Evolutionary conservation across 2,329 filamentous ascomycete genomes (phyloP).

Genomic region (Lecanicillium sp.): DNA sequence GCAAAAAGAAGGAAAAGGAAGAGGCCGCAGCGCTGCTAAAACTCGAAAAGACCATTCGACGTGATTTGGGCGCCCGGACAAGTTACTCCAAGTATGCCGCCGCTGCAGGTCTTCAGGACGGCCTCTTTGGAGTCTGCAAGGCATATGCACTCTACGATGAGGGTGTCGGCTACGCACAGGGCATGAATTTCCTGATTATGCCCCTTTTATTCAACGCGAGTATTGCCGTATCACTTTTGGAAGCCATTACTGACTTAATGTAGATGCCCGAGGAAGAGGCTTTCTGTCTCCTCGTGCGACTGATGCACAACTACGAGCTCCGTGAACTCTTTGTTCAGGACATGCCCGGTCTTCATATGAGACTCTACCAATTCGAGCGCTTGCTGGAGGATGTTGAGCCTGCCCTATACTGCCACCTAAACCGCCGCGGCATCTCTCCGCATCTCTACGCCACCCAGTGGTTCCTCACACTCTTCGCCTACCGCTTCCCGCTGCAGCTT

Average conservation of each 20-base stretch:
- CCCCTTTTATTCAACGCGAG: constrained; percentile 87
- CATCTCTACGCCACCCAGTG: constrained; percentile 97
- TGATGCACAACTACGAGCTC: constrained; percentile 96
- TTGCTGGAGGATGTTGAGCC: constrained; percentile 91
- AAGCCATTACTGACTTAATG: constrained; percentile 17
- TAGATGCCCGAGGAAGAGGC: constrained; percentile 96
- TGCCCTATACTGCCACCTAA: constrained; percentile 88
- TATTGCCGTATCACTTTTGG: constrained; percentile 10
- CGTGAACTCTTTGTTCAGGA: constrained; percentile 91
- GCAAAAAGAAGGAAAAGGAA: constrained; percentile 72
- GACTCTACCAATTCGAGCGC: constrained; percentile 91
- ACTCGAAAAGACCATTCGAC: constrained; percentile 85
- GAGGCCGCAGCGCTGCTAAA: constrained; percentile 68
- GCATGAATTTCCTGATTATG: constrained; percentile 98
- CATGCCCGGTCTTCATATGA: constrained; percentile 92
- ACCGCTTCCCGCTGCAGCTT: constrained; percentile 92
- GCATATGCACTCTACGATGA: constrained; percentile 95
- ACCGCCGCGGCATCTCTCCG: constrained; percentile 77
- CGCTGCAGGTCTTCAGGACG: constrained; percentile 85
- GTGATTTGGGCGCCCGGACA: constrained; percentile 85
- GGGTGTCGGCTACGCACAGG: constrained; percentile 91
- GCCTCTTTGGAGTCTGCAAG: constrained; percentile 92
- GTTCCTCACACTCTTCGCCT: constrained; percentile 98
- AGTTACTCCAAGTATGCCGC: constrained; percentile 96
- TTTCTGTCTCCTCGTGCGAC: constrained; percentile 82